Conservation (phyloP, 2,329 filamentous ascomycete species). For the Penicillium expansum region DNA sequence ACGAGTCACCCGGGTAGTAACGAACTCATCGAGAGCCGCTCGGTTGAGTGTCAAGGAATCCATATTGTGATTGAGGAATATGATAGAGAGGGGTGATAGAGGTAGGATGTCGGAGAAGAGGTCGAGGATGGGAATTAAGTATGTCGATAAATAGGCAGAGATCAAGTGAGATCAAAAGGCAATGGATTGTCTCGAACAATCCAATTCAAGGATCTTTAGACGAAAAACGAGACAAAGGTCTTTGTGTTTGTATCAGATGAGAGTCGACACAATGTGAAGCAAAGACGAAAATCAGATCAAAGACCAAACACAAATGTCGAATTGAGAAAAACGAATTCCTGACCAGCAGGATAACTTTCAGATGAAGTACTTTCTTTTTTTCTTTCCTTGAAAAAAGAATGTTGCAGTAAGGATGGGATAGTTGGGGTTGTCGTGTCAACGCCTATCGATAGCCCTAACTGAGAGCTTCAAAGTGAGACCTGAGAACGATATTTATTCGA, state of each 20-base stretch:
- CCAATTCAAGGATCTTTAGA: neutral
- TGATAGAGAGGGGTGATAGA: too few species aligned
- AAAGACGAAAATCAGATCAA: neutral
- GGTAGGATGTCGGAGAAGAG: conserved; percentile 16
- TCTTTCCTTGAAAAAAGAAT: conserved; percentile 30
- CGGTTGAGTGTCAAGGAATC: conserved; percentile 34
- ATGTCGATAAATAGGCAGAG: neutral
- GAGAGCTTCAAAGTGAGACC: conserved; percentile 21
- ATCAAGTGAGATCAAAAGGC: too few species aligned
- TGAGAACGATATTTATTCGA: conserved; percentile 20
- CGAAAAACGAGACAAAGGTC: neutral
- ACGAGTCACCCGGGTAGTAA: conserved; percentile 47
- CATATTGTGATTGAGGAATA: conserved; percentile 1
- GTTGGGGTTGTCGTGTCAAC: conserved; percentile 40
- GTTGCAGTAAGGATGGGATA: conserved; percentile 35
- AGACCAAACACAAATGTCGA: neutral
- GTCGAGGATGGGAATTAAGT: conserved; percentile 6
- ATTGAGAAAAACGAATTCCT: conserved; percentile 16
- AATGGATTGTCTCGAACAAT: neutral
- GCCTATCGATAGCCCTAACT: conserved; percentile 32
- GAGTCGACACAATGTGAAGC: conserved; percentile 2
- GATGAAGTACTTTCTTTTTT: conserved; percentile 19
- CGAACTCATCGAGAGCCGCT: conserved; percentile 48
- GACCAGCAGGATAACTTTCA: conserved; percentile 29
- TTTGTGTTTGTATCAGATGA: conserved; percentile 2